Evolutionary conservation across 2,329 filamentous ascomycete genomes (phyloP), one percentile per base, ranked within the genome.

Genomic region (Lasiodiplodia theobromae): DNA sequence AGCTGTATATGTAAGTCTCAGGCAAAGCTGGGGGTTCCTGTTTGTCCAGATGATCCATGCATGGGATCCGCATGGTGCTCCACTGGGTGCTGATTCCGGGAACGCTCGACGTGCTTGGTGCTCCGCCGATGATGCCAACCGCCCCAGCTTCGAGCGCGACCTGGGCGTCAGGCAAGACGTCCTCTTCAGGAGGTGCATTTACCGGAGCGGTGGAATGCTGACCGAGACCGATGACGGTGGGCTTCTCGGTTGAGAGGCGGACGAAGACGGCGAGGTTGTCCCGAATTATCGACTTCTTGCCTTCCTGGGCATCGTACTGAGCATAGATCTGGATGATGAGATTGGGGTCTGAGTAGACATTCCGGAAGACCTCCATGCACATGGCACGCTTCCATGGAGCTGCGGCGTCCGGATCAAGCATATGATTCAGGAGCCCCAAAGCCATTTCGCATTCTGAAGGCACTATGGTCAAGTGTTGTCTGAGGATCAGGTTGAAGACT

Each of bases 11-110:
- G 75, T 99, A 99, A 0, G 96, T 97, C 70, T 97, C 95, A 0
- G 96, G 96, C 25, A 97, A 87, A 0, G 84, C 74, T 4, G 95
- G 94, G 0, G 95, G 87, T 58, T 97, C 94, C 0, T 89, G 88
- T 78, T 98, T 99, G 81, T 99, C 96, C 23, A 98, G 87, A 71
- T 97, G 93, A 74, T 99, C 96, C 70, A 98, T 93, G 75, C 93
- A 97, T 5, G 94, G 91, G 12, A 94, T 91, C 62, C 93, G 88
- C 70, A 97, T 87, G 14, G 91, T 87, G 78, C 96, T 99, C 94
- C 94, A 98, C 75, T 97, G 92, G 3, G 87, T 89, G 79, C 94
- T 97, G 75, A 99, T 94, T 10, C 93, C 94, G 60, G 84, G 82
- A 0, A 88, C 89, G 71, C 87, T 75, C 31, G 72, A 72, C 34